Evolutionary conservation across 169 alveolate species (phyloP), one percentile per base, ranked within the genome.

Genomic region (Cyclospora cayetanensis): DNA sequence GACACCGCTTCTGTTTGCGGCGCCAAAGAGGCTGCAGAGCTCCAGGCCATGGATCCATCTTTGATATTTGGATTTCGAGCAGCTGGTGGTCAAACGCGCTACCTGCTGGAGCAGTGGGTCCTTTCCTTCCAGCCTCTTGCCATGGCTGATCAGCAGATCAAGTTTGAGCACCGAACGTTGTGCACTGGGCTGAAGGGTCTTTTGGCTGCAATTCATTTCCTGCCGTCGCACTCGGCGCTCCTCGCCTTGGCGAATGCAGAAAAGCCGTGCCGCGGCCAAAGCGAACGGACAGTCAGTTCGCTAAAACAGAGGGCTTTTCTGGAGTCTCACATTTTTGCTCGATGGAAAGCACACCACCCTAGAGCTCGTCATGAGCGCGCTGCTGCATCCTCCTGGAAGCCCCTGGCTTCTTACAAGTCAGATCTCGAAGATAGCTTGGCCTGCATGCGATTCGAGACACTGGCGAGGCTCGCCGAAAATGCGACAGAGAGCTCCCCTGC

Each of bases 171-270:
- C 50, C 55, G 88, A 11, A 77, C 25, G 88, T 18, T 77, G 34
- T 77, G 88, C 72, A 77, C 88, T 1, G 88, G 72, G 1, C 63
- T 77, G 37, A 77, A 77, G 52, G 88, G 72, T n/a, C 35, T 77
- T 29, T 29, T 77, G 35, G 88, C 88, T 0, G 60, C 88, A 0
- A 31, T 77, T 34, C 88, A 77, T 18, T 77, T 77, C 72, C 70
- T 77, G 43, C 88, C 88, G 31, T 2, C 88, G 1, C 88, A 77
- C n/a, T 29, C 88, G 12, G 88, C 88, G 0, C 88, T 77, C 18
- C 88, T 50, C 22, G 52, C 31, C 60, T n/a, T 77, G 20, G 70
- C 70, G 20, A 18, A 42, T 22, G 46, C 60, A 11, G 86, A 43
- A n/a, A 76, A 25, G 15, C 43, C 42, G 27, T 41, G 50, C 42